A percentile compares a stretch with the other conserved stretches of the same genome.
phyloP scores from a whole-genome alignment of 2,329 filamentous ascomycete species.

The Aspergillus pseudonomiae region DNA sequence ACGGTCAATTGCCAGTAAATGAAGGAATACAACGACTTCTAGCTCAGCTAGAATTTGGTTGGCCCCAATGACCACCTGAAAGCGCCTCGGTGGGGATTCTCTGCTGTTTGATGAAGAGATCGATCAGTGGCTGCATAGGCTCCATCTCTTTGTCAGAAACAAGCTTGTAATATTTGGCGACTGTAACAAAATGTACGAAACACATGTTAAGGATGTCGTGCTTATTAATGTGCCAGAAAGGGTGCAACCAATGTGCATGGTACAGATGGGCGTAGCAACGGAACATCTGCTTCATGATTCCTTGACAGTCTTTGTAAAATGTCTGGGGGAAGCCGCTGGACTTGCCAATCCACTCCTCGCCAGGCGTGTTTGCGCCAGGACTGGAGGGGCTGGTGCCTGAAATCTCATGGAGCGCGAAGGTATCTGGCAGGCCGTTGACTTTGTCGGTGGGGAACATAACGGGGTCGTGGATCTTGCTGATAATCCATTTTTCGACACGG shows the following conservation, averaged over 20 bases:
- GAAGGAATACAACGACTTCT: slow-evolving; percentile 13
- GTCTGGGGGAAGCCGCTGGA: slow-evolving; percentile 88
- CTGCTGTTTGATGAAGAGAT: slow-evolving; percentile 87
- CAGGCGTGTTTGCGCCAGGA: slow-evolving; percentile 61
- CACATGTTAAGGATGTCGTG: slow-evolving; percentile 78
- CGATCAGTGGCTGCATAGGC: slow-evolving; percentile 92
- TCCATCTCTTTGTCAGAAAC: slow-evolving; percentile 88
- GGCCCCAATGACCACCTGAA: slow-evolving; percentile 46
- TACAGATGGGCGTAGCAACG: slow-evolving; percentile 97
- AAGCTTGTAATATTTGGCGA: slow-evolving; percentile 78
- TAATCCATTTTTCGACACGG: slow-evolving; percentile 95
- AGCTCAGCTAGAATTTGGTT: slow-evolving; percentile 38
- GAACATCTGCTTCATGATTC: slow-evolving; percentile 98
- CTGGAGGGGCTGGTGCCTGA: slow-evolving; percentile 52
- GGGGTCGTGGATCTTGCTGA: slow-evolving; percentile 89
- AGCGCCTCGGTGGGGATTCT: slow-evolving; percentile 73
- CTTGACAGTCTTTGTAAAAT: slow-evolving; percentile 87
- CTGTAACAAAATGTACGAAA: slow-evolving; percentile 82
- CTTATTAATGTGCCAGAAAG: slow-evolving; percentile 77
- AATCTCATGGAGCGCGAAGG: slow-evolving; percentile 58
- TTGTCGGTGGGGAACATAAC: slow-evolving; percentile 88
- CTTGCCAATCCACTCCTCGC: slow-evolving; percentile 84
- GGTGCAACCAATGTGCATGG: slow-evolving; percentile 88
- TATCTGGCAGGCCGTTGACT: slow-evolving; percentile 61
- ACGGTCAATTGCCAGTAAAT: slow-evolving; percentile 26